Percentiles rank a stretch among this genome's conserved stretches.
Conservation (phyloP, 1,139 yeast genomes). For the Diutina neorugosa region DNA sequence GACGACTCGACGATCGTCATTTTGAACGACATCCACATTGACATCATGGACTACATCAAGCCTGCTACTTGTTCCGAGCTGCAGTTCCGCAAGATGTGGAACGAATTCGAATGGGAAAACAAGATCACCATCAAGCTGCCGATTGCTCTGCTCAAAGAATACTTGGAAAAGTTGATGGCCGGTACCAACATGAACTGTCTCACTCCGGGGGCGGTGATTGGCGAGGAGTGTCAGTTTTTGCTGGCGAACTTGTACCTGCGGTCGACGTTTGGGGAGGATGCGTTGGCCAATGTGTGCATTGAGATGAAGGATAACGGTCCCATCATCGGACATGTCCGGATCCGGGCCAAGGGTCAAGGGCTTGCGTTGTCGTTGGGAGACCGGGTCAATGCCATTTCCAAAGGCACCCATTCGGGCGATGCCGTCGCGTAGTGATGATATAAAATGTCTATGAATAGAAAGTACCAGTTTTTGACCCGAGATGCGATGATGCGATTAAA, state of each 20-base stretch:
- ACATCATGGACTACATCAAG: constrained; percentile 93
- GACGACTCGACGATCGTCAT: constrained; percentile 85
- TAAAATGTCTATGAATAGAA: neutral
- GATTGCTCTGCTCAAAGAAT: constrained; percentile 59
- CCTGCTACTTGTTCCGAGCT: constrained; percentile 86
- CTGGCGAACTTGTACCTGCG: constrained; percentile 91
- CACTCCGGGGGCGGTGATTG: constrained; percentile 81
- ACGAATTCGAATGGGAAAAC: constrained; percentile 99
- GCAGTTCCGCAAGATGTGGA: constrained; percentile 96
- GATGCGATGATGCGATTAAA: too few relatives aligned
- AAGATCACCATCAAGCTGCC: constrained; percentile 81
- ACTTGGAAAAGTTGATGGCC: constrained; percentile 62
- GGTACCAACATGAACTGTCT: constrained; percentile 92
- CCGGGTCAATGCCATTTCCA: constrained; percentile 60
- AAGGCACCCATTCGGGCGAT: neutral
- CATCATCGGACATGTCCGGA: constrained; percentile 89
- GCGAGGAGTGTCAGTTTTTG: constrained; percentile 82
- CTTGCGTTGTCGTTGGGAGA: constrained; percentile 92
- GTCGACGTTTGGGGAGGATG: constrained; percentile 95
- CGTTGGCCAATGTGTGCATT: constrained; percentile 88
- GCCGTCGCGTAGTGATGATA: neutral
- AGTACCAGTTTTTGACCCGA: neutral
- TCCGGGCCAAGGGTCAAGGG: constrained; percentile 97
- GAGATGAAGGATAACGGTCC: constrained; percentile 69
- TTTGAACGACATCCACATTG: constrained; percentile 88